Percentiles rank a stretch among this genome's conserved stretches.
phyloP scores from a whole-genome alignment of 2,329 filamentous ascomycete species.

The Aspergillus arachidicola region DNA sequence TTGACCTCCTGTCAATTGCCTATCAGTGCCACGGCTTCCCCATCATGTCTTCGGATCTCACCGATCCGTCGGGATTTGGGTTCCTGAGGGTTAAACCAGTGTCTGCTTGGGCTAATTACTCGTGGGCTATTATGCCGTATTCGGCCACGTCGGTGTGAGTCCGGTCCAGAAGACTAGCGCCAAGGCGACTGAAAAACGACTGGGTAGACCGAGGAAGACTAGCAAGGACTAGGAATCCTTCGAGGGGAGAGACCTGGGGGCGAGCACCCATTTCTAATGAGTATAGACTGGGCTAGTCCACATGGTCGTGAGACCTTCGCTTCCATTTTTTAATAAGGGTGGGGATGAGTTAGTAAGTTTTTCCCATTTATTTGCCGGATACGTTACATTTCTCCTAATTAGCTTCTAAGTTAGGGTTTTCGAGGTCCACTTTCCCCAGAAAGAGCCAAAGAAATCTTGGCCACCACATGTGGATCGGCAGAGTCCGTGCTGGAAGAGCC shows the following conservation, averaged over 20 bases:
- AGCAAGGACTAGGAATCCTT: not conserved
- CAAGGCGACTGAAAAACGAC: not conserved
- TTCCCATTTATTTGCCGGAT: not conserved
- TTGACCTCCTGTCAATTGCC: not conserved
- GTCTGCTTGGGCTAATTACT: too few species aligned
- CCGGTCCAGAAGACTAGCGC: not conserved
- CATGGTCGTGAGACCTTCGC: not conserved
- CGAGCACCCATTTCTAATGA: not conserved
- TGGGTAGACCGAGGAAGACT: not conserved
- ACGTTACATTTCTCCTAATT: not conserved
- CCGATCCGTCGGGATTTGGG: not conserved
- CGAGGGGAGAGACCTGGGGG: not conserved
- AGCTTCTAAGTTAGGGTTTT: not conserved
- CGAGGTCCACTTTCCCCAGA: not conserved
- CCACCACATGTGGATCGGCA: constrained; percentile 4
- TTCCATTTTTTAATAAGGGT: not conserved
- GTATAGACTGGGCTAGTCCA: not conserved
- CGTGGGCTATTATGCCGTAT: not conserved
- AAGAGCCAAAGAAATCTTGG: constrained; percentile 1
- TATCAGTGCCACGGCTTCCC: constrained; percentile 6
- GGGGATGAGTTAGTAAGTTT: not conserved
- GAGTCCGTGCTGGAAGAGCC: not conserved
- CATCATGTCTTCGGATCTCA: not conserved
- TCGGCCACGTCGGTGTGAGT: not conserved
- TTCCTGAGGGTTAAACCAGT: not conserved